Base-by-base conservation (phyloP, 78 protist genomes). In the Chrysochromulina parva region DNA sequence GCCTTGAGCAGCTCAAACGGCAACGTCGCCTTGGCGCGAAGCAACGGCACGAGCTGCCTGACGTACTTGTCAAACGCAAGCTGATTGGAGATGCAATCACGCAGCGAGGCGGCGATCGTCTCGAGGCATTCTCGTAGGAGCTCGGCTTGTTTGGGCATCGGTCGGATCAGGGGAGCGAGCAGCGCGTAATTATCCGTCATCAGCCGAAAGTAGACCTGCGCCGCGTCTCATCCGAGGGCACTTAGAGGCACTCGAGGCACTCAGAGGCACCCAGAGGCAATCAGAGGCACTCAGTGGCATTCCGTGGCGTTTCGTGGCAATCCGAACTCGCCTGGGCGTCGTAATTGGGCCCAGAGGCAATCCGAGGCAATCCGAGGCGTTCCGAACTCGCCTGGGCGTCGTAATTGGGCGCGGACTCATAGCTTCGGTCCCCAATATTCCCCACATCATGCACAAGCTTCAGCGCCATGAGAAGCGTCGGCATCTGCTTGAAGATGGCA, bases 181-280 rank as follows among this genome's bases (percentile, higher is more conserved):
- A 28, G 50, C 28, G 55, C 55, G 55, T 48, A 74, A 3, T 26
- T 7, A 19, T 28, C 17, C 26, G 82, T 74, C 55, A 3, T 13
- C 57, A 74, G 82, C 57, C 82, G 82, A 3, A 74, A 9, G 82
- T 48, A 74, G 28, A 74, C 82, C 55, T 74, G 82, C 71, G 71
- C 22, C 62, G 62, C 62, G 62, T 13, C 22, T 7, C 14, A 13
- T 13, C 9, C 62, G 62, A 58, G 14, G 62, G 22, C 62, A 58
- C 9, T 58, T 7, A 58, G 62, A 7, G 14, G 62, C 9, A 58
- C 1, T 14, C 22, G 14, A 13, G 9, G 62, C 62, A 13, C 62
- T 14, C 14, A 14, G 9, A 13, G 62, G 62, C 62, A 13, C 0
- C 0, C 14, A 13, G 38, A 38, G 38, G 38, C 38, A 38, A 38